Evolutionary conservation across 2,329 filamentous ascomycete genomes (phyloP), one percentile per base, ranked within the genome.

Genomic region (Hawksworthiomyces lignivorus): DNA sequence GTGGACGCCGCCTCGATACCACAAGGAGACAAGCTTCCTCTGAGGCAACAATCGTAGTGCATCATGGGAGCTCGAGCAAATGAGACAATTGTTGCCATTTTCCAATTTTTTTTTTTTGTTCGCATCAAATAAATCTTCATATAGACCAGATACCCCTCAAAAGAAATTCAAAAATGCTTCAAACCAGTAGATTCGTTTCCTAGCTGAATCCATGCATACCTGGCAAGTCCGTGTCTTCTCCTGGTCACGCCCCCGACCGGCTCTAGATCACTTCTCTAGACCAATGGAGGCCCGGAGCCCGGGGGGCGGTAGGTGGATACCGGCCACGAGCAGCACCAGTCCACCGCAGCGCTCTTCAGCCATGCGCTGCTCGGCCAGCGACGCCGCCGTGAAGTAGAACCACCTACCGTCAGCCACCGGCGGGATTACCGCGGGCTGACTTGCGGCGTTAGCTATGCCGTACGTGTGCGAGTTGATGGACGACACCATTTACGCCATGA

Each of bases 311-410:
- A 73, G 62, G 41, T 78, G 64, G 0, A 86, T 87, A n/a, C 88
- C 89, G 15, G 88, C 87, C 7, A 87, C 81, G 1, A 94, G 58
- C 15, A 96, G 70, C 2, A 75, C 67, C 60, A 94, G 83, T 89
- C 89, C 96, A 60, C 90, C 84, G 9, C 90, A 89, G 0, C 76
- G 70, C 42, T 82, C 82, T 61, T 95, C 87, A 1, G 90, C 85
- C 1, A 75, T 70, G 44, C 76, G 62, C 59, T 96, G 88, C 59
- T 96, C 89, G 0, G 75, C 69, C 0, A 77, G 56, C 0, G 89
- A 96, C 1, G 90, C 90, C 1, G 90, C 88, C 0, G 89, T 84
- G 48, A 97, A 84, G 63, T 96, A 96, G 56, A 96, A 82, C 43
- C 88, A 73, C 30, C 96, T 87, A 21, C 82, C 78, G 0, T 76